Evolutionary conservation across 2,329 filamentous ascomycete species (phyloP).

Genomic region (Chaetomiaceae sp.): DNA sequence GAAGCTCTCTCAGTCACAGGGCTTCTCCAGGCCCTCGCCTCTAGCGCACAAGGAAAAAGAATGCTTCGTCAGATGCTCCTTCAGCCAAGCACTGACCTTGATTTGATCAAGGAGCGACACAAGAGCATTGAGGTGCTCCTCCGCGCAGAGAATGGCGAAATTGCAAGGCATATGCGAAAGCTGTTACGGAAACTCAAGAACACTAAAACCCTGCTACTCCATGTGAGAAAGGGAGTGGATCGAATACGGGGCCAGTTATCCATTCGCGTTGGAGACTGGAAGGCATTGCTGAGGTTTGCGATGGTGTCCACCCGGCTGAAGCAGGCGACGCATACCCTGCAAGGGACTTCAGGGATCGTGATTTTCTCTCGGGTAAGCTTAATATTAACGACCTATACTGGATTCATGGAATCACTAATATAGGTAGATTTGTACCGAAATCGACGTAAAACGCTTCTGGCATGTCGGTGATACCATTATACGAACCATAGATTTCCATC

Average conservation of each 20-base stretch:
- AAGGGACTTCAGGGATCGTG: conserved; percentile 46
- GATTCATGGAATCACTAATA: conserved; percentile 4
- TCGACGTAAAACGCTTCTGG: conserved; percentile 57
- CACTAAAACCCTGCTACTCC: conserved; percentile 62
- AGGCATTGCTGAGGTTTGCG: conserved; percentile 65
- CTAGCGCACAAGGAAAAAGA: conserved; percentile 72
- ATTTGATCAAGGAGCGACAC: conserved; percentile 67
- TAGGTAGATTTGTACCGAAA: conserved; percentile 49
- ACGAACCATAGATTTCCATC: conserved; percentile 74
- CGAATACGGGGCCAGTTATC: conserved; percentile 44
- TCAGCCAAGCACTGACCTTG: conserved; percentile 66
- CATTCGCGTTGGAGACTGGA: conserved; percentile 67
- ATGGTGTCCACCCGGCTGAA: conserved; percentile 66
- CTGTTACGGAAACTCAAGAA: conserved; percentile 69
- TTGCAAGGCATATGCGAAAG: conserved; percentile 44
- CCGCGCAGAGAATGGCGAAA: conserved; percentile 60
- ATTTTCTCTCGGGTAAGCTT: conserved; percentile 50
- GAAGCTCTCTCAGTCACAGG: conserved; percentile 82
- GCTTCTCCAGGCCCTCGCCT: conserved; percentile 69
- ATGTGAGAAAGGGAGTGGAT: conserved; percentile 74
- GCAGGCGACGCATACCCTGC: conserved; percentile 56
- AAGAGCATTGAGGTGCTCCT: conserved; percentile 63
- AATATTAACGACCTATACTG: neutral
- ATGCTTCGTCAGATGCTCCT: conserved; percentile 77
- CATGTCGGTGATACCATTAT: conserved; percentile 67